Conservation (phyloP, 805 yeast genomes). For the Candida xyloterini region DNA sequence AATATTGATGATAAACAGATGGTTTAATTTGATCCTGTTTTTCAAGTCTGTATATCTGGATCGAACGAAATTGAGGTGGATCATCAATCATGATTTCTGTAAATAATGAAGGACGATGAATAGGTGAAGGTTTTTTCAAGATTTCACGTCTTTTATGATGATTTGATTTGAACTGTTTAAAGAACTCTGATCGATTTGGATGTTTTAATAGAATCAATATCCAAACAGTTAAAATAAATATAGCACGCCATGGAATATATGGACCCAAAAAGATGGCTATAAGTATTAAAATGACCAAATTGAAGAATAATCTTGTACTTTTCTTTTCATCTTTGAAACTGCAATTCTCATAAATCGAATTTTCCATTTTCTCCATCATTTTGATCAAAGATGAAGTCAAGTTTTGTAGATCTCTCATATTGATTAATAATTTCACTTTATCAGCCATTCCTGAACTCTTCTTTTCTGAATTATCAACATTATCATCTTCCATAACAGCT, state of each 20-base stretch:
- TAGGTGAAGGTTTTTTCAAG: not conserved
- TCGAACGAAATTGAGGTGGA: slow-evolving; percentile 54
- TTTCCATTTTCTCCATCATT: slow-evolving; percentile 49
- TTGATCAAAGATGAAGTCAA: slow-evolving; percentile 53
- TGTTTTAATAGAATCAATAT: slow-evolving; percentile 47
- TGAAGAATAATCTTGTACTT: slow-evolving; percentile 59
- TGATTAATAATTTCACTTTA: slow-evolving; percentile 46
- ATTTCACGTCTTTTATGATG: slow-evolving; percentile 11
- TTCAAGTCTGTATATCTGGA: slow-evolving; percentile 77
- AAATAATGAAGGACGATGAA: slow-evolving; percentile 7
- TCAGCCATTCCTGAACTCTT: slow-evolving; percentile 16
- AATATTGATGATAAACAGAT: slow-evolving; percentile 57
- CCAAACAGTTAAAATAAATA: slow-evolving; percentile 64
- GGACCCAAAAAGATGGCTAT: slow-evolving; percentile 42
- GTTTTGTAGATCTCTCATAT: slow-evolving; percentile 73
- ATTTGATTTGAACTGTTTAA: slow-evolving; percentile 27
- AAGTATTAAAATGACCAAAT: slow-evolving; percentile 38
- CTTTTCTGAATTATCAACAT: slow-evolving; percentile 5
- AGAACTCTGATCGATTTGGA: slow-evolving; percentile 43
- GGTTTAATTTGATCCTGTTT: slow-evolving; percentile 54
- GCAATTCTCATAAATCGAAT: slow-evolving; percentile 56
- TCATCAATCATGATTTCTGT: slow-evolving; percentile 62
- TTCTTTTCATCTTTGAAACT: slow-evolving; percentile 68
- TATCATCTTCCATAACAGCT: slow-evolving; percentile 15
- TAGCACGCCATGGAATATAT: slow-evolving; percentile 61